Base-by-base conservation (phyloP, 441 rosid genomes). In the Adansonia rubrostipa region DNA sequence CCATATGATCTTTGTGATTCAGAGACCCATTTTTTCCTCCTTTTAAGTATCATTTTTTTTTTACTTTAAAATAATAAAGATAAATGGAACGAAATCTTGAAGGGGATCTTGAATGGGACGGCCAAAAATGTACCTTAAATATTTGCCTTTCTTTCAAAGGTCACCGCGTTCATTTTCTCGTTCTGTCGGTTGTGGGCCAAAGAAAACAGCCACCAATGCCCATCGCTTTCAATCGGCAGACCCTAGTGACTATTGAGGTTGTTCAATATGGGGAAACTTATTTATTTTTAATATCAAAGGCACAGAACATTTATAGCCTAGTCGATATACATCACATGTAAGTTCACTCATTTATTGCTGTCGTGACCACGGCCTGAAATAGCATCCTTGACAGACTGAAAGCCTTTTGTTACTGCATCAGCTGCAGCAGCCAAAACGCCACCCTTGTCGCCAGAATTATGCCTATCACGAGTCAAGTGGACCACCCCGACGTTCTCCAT, bases 401-500 rank as follows among this genome's bases (percentile, higher is more conserved):
- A 14, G 20, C 85, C 79, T 51, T 80, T 81, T 0, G 82, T 67
- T 8, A 84, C 80, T 0, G 86, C 79, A 58, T 82, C 84, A 9
- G 82, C 74, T 60, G 84, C 82, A 36, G 60, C 70, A 19, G 83
- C 77, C 58, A 82, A 4, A 33, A 79, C 15, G 8, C 83, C 78
- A 7, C 80, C 78, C 11, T 80, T 73, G 6, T 22, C 24, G 54
- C 15, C 65, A 15, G 78, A 15, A 8, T 83, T 17, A 47, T 74
- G 83, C 7, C 4, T n/a, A 70, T 70, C 19, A 50, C 44, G 15
- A 71, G 54, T 80, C 22, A 88, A 85, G 69, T 84, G 90, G 72
- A 87, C 83, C 67, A 83, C 84, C 10, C 81, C 88, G 2, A 83
- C 82, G 62, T 87, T 81, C 77, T 79, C 80, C 57, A 66, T 73